Evolutionary conservation across 768 basidiomycete species (phyloP).

Genomic region (Boletellus emodensis): DNA sequence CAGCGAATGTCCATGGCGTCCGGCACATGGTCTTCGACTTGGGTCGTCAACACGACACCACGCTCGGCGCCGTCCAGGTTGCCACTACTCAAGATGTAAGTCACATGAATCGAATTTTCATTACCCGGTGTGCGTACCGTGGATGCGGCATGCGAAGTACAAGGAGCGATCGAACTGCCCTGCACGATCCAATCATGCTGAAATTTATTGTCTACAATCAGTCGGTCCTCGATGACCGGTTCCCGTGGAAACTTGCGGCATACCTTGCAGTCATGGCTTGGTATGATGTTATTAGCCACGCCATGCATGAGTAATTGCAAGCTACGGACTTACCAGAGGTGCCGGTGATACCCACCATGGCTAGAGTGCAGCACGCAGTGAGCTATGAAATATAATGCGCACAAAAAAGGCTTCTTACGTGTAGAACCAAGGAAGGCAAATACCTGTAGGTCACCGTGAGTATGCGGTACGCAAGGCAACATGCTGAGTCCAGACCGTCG

Average conservation of each 20-base stretch:
- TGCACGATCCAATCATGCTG: conserved; percentile 15
- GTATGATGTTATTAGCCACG: neutral
- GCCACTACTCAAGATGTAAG: neutral
- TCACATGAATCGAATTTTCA: neutral
- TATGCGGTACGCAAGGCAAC: neutral
- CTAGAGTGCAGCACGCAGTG: neutral
- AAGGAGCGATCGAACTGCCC: conserved; percentile 15
- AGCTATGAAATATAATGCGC: neutral
- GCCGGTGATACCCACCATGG: conserved; percentile 4
- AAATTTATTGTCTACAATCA: neutral
- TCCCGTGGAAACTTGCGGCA: neutral
- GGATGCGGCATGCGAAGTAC: neutral
- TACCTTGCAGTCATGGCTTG: conserved; percentile 17
- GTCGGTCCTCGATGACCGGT: neutral
- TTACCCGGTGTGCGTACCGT: neutral
- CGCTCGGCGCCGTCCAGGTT: neutral
- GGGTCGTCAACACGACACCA: conserved; percentile 3
- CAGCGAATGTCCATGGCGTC: no score
- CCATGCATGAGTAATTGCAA: neutral
- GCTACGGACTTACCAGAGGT: conserved; percentile 4
- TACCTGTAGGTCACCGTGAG: conserved; percentile 1
- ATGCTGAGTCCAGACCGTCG: conserved; percentile 5
- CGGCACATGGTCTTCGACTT: neutral
- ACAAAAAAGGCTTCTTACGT: conserved; percentile 1
- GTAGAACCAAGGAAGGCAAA: conserved; percentile 7